A percentile compares a stretch with the other conserved stretches of the same genome.
These are phyloP conservation scores for Aspergillus haitiensis DNA, from an alignment of 495 filamentous ascomycete genomes.

Conservation along the genomic window DNA sequence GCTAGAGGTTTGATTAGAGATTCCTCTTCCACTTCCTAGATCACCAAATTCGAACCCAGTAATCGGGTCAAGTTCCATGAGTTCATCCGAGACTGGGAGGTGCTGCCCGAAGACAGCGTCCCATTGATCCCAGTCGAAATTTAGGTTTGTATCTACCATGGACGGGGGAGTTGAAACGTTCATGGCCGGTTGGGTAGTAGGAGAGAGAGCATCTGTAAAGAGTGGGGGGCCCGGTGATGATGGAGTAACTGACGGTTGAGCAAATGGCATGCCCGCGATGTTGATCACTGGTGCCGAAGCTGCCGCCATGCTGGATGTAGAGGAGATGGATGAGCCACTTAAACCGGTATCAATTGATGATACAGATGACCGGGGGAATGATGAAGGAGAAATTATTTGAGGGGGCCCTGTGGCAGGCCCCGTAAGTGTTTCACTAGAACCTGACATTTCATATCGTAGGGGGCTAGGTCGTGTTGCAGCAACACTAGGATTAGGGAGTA, in stretches of 20 bases:
- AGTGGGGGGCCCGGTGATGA: constrained; percentile 8
- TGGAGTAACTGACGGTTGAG: constrained; percentile 11
- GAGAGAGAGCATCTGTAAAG: constrained; percentile 31
- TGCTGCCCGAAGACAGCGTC: constrained; percentile 53
- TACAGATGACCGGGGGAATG: constrained; percentile 21
- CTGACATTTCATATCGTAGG: constrained; percentile 30
- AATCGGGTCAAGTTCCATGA: constrained; percentile 48
- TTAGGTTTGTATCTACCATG: constrained; percentile 47
- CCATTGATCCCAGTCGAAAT: constrained; percentile 55
- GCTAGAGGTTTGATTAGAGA: constrained; percentile 11
- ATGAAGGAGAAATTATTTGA: constrained; percentile 16
- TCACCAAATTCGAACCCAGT: constrained; percentile 40
- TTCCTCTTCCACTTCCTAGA: constrained; percentile 22
- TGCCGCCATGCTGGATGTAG: not conserved
- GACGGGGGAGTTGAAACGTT: constrained; percentile 42
- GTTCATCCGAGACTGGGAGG: constrained; percentile 46
- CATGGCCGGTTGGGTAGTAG: constrained; percentile 21
- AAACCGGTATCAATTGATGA: constrained; percentile 25
- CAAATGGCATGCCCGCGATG: constrained; percentile 10
- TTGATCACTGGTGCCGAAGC: not conserved
- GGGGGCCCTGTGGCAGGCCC: constrained; percentile 13
- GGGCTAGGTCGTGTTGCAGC: constrained; percentile 30
- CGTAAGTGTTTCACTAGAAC: constrained; percentile 3
- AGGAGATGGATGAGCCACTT: constrained; percentile 13
- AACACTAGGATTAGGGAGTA: constrained; percentile 24